Evolutionary conservation across 208 protist species (phyloP).

Genomic region (Acanthamoeba sp.): DNA sequence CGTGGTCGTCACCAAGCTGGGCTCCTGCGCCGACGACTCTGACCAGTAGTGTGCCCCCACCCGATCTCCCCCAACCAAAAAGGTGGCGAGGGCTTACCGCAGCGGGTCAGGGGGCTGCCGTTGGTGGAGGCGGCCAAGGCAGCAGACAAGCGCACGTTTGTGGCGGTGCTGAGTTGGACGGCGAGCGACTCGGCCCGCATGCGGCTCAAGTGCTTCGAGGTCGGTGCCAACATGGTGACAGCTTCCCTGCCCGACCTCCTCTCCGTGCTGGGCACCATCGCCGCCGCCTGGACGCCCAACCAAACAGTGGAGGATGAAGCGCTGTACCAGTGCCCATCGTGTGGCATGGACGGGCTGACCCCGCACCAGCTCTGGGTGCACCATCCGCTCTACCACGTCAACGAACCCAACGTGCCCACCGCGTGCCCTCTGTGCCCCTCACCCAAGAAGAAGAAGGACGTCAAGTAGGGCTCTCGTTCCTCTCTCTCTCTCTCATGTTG

Average conservation of each 20-base stretch:
- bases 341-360: constrained; percentile 13
- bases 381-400: constrained; percentile 66
- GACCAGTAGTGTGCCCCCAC: not conserved
- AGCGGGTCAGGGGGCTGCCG: not conserved
- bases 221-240: constrained; percentile 65
- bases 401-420: constrained; percentile 39
- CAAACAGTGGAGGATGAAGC: not conserved
- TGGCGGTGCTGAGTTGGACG: constrained; percentile 52
- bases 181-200: not conserved
- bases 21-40: not conserved
- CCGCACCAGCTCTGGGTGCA: constrained; percentile 7
- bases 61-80: not conserved
- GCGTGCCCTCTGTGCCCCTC: constrained; percentile 18
- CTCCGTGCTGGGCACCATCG: constrained; percentile 38
- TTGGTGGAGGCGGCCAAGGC: not conserved
- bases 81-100: not conserved
- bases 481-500: not conserved
- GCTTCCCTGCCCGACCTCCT: constrained; percentile 9
- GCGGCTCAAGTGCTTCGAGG: constrained; percentile 29
- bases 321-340: constrained; percentile 17
- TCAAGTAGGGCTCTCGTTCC: not conserved
- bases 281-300: not conserved
- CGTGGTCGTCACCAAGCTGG: constrained; percentile 51
- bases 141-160: constrained; percentile 32
- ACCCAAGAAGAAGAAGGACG: not conserved